Conservation (phyloP, 371 early-diverging fungal genomes). For the Chytridiales sp. region DNA sequence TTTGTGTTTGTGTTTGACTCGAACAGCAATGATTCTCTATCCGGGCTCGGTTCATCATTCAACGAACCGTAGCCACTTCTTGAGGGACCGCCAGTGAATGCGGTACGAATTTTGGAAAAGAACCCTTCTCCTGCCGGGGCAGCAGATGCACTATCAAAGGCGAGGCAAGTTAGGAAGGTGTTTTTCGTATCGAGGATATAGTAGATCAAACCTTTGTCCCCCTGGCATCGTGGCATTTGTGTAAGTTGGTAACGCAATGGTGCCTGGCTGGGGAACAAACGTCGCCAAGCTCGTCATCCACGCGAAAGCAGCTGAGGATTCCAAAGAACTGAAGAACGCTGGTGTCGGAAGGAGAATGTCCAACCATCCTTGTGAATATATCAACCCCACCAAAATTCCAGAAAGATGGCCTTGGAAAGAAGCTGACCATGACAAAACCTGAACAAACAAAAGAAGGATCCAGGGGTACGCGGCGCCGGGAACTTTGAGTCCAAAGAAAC, state of each 20-base stretch:
- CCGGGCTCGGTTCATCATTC: too few relatives aligned
- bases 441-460: conserved; percentile 13
- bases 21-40: too few relatives aligned
- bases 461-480: conserved; percentile 17
- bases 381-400: conserved; percentile 16
- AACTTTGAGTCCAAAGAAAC: conserved; percentile 22
- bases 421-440: conserved; percentile 6
- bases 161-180: too few relatives aligned
- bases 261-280: conserved; percentile 12
- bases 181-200: too few relatives aligned
- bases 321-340: conserved; percentile 6
- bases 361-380: conserved; percentile 7
- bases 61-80: too few relatives aligned
- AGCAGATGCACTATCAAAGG: too few relatives aligned
- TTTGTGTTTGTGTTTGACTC: too few relatives aligned
- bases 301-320: conserved; percentile 1
- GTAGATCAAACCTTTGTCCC: too few relatives aligned
- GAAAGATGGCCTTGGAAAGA: conserved; percentile 19
- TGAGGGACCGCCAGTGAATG: too few relatives aligned
- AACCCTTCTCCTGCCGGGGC: too few relatives aligned
- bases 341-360: conserved; percentile 10
- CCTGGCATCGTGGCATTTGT: background rate
- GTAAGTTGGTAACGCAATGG: conserved; percentile 12
- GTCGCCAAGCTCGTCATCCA: conserved; percentile 1
- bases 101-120: too few relatives aligned